Evolutionary conservation across 768 basidiomycete species (phyloP), one percentile per base, ranked within the genome.

Genomic region (Trametes villosa): DNA sequence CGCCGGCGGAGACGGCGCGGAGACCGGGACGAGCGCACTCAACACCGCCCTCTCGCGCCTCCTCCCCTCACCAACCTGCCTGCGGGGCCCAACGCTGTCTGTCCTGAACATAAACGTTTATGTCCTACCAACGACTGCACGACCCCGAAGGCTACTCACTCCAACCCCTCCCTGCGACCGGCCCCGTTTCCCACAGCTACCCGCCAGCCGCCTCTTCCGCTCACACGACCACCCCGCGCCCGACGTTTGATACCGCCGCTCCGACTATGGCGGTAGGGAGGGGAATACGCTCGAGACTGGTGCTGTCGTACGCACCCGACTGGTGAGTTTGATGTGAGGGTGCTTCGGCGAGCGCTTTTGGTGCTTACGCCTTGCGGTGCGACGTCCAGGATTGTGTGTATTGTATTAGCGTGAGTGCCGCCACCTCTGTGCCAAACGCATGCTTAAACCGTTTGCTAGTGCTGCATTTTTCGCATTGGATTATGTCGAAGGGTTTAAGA

Each of bases 231-330:
- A 42, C n/a, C n/a, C n/a, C n/a, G n/a, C 36, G 36, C 13, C 13
- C 36, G 4, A 15, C 36, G 22, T 9, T 29, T 18, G 7, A 44
- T 29, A 30, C 52, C 8, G 24, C 41, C 18, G 24, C 24, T 8
- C 44, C 38, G n/a, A 38, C 9, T n/a, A 52, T 71, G 72, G 59
- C 71, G 64, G 12, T 71, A 76, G 59, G 75, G 78, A 59, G 72
- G 38, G 27, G 53, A 26, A 42, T 15, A 29, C 42, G 60, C 2
- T 44, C 40, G 27, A 50, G 31, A 18, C 29, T 91, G 11, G 60
- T 90, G 22, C 67, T 77, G 40, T 88, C 87, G 3, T 92, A 93
- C 74, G 81, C 83, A 24, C 88, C 89, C 0, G 91, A 93, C 67
- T 93, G 91, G 91, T 91, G 62, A 55, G 84, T 67, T 9, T 15